A percentile compares a stretch with the other conserved stretches of the same genome.
phyloP scores from a whole-genome alignment of 2,329 filamentous ascomycete species.

The Arachnomyces sp. region DNA sequence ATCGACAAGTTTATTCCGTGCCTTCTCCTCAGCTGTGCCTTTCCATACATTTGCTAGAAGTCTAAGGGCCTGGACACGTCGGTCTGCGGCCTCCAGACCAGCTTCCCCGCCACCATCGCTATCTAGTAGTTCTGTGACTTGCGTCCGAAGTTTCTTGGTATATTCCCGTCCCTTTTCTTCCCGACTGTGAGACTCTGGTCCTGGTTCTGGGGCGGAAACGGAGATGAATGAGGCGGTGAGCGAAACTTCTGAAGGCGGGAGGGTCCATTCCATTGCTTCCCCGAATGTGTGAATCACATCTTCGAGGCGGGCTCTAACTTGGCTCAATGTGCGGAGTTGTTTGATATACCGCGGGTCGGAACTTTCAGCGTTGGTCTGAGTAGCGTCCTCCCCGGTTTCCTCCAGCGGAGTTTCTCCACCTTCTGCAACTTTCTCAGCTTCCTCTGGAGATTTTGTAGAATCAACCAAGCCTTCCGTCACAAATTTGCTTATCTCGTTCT shows the following conservation, averaged over 20 bases:
- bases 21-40: constrained; percentile 91
- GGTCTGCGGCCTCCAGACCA: constrained; percentile 60
- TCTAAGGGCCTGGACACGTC: constrained; percentile 68
- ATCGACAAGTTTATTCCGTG: constrained; percentile 72
- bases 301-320: constrained; percentile 77
- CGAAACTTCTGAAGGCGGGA: constrained; percentile 79
- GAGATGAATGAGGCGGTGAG: constrained; percentile 80
- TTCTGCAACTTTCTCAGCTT: constrained; percentile 2
- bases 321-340: constrained; percentile 71
- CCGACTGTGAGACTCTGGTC: constrained; percentile 56
- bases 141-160: constrained; percentile 54
- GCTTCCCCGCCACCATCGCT: constrained; percentile 50
- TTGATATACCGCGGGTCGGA: constrained; percentile 60
- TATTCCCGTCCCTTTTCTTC: constrained; percentile 84
- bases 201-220: constrained; percentile 74
- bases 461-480: constrained; percentile 43
- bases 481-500: constrained; percentile 64
- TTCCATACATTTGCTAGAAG: constrained; percentile 77
- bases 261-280: constrained; percentile 89
- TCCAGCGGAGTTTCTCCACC: constrained; percentile 2
- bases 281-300: constrained; percentile 86
- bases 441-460: constrained; percentile 3
- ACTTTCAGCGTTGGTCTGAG: constrained; percentile 4
- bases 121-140: constrained; percentile 61
- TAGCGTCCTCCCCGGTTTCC: not conserved